Conservation (phyloP, 768 basidiomycete species). For the Amanita brunnescens region DNA sequence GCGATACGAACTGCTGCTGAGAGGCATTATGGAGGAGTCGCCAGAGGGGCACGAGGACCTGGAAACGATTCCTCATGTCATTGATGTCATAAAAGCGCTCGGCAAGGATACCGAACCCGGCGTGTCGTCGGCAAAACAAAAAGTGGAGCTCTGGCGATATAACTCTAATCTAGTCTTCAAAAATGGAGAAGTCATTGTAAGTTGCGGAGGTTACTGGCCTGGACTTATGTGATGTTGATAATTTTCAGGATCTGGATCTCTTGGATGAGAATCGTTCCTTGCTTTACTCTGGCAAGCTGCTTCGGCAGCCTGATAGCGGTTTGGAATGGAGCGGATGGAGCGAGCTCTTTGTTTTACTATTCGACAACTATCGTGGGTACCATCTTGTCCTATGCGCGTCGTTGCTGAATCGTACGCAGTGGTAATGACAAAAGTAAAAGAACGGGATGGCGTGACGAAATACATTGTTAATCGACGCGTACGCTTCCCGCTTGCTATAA, state of each 20-base stretch:
- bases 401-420: constrained; percentile 34
- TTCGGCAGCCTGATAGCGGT: constrained; percentile 76
- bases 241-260: constrained; percentile 75
- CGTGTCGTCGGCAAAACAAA: constrained; percentile 75
- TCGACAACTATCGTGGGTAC: constrained; percentile 80
- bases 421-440: constrained; percentile 74
- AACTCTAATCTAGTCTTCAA: constrained; percentile 74
- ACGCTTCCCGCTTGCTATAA: constrained; percentile 16
- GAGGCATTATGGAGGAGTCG: constrained; percentile 72
- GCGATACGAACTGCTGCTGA: constrained; percentile 79
- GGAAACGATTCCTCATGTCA: constrained; percentile 75
- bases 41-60: constrained; percentile 70
- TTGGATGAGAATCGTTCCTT: constrained; percentile 77
- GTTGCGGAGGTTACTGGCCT: constrained; percentile 11
- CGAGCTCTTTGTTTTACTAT: constrained; percentile 81
- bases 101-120: constrained; percentile 86
- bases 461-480: constrained; percentile 76
- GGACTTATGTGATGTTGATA: neutral
- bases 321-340: constrained; percentile 75
- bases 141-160: constrained; percentile 84
- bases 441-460: constrained; percentile 64
- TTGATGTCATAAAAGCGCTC: constrained; percentile 79
- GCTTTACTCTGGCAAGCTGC: constrained; percentile 73
- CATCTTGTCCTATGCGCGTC: constrained; percentile 18
- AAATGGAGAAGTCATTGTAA: constrained; percentile 57